Base-by-base conservation (phyloP, 1,139 yeast species). In the Torulaspora globosa region DNA sequence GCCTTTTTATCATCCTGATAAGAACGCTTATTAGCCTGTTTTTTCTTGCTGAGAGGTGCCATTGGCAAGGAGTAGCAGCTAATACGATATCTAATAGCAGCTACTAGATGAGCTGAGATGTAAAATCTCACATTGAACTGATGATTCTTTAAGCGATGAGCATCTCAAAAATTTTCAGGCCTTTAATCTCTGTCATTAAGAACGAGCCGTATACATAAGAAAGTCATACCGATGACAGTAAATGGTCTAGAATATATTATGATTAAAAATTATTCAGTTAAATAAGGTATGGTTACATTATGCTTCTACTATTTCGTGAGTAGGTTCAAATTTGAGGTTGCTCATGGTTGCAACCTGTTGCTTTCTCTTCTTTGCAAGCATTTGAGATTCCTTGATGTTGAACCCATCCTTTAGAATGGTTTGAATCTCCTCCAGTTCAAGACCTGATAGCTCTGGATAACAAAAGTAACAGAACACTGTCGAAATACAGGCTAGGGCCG, bases 361-460 rank as follows among this genome's bases (percentile, higher is more conserved):
- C 43, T 65, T 65, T 49, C 68, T 60, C 55, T 63, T 63, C 51
- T 64, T 63, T 11, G 68, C 87, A 56, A 86, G 67, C 46, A 69
- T 70, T 46, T 79, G 70, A 1, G 95, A 86, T 46, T 79, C 82
- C 58, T 78, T 80, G 53, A 90, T 85, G 59, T 86, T 84, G 72
- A 89, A 90, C 0, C 97, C 97, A 51, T 81, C 83, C 37, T 82
- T 72, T 55, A 92, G 75, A 39, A 90, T 74, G 46, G 76, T 75
- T 56, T 90, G 94, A 36, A 95, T 88, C 68, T 90, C 97, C 66
- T 90, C 97, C 56, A 92, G 74, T 58, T 87, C 90, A 64, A 92
- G 75, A 37, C 94, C 94, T 3, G 95, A 80, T 39, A 94, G 79
- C 69, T 92, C 98, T 23, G 98, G 98, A 62, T 88, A 85, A 60